Evolutionary conservation across 2,329 filamentous ascomycete species (phyloP).

Genomic region (Xylaria sp.): DNA sequence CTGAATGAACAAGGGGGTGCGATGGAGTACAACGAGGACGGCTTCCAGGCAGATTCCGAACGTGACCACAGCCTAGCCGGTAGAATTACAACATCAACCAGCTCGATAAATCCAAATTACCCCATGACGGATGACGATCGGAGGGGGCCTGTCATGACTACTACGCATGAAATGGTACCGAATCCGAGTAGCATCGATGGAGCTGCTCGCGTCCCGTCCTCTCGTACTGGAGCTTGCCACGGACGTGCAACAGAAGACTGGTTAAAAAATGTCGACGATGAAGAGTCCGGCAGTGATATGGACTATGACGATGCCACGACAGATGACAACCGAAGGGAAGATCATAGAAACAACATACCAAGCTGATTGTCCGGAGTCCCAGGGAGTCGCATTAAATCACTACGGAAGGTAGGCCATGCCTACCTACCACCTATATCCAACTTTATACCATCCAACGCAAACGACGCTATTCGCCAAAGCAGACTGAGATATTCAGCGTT

Average conservation of each 20-base stretch:
- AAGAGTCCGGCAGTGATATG: slow-evolving; percentile 9
- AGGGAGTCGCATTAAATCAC: neutral
- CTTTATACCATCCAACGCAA: neutral
- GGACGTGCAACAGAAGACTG: slow-evolving; percentile 17
- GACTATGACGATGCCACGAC: slow-evolving; percentile 11
- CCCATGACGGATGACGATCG: slow-evolving; percentile 3
- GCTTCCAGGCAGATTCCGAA: slow-evolving; percentile 15
- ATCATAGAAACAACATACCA: slow-evolving; percentile 1
- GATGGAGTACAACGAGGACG: slow-evolving; percentile 7
- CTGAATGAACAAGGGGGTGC: slow-evolving; percentile 20
- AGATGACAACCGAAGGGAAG: slow-evolving; percentile 15
- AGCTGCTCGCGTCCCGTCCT: neutral
- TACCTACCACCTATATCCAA: neutral
- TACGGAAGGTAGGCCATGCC: neutral
- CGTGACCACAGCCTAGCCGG: slow-evolving; percentile 15
- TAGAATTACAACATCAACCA: slow-evolving; percentile 5
- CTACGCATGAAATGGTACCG: neutral
- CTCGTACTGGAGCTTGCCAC: neutral
- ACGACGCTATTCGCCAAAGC: neutral
- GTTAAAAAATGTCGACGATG: slow-evolving; percentile 17
- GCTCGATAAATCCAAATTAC: neutral
- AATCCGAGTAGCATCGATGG: neutral
- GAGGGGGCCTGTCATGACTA: neutral
- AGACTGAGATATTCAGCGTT: neutral
- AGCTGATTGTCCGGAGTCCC: neutral